phyloP scores from a whole-genome alignment of 257 asterid genomes.

The Verbascum thapsus region DNA sequence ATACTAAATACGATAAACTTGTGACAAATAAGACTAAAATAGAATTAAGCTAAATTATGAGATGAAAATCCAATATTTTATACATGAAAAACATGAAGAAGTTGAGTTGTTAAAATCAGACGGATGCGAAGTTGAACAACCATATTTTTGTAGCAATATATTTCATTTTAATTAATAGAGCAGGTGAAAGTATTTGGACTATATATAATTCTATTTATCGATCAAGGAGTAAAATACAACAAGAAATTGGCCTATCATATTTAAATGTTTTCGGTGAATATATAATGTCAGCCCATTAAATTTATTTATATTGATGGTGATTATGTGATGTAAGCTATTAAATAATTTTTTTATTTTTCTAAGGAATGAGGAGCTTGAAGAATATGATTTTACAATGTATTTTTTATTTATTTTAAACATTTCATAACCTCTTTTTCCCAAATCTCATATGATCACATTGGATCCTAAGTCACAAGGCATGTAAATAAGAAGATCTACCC shows the following conservation, averaged over 20 bases:
- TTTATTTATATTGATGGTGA: no score
- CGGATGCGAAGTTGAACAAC: conserved; percentile 51
- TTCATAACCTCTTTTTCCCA: no score
- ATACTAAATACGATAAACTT: no score
- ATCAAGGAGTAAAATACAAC: neutral
- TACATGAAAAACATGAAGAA: conserved; percentile 18
- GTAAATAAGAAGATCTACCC: no score
- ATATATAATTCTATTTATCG: conserved; percentile 9
- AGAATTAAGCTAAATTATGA: no score
- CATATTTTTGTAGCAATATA: conserved; percentile 22
- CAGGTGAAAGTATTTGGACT: conserved; percentile 18
- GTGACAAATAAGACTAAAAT: neutral
- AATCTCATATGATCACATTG: no score
- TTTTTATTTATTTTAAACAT: no score
- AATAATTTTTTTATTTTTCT: no score
- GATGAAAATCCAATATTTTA: neutral
- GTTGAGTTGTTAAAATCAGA: conserved; percentile 43
- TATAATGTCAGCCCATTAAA: neutral
- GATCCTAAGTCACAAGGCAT: no score
- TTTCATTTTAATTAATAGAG: conserved; percentile 17
- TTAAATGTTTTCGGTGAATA: neutral
- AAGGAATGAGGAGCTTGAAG: no score
- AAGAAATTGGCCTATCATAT: conserved; percentile 20
- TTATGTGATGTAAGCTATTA: no score
- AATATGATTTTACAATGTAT: no score